Base-by-base conservation (phyloP, 345 rosid species). In the Populus deltoides region DNA sequence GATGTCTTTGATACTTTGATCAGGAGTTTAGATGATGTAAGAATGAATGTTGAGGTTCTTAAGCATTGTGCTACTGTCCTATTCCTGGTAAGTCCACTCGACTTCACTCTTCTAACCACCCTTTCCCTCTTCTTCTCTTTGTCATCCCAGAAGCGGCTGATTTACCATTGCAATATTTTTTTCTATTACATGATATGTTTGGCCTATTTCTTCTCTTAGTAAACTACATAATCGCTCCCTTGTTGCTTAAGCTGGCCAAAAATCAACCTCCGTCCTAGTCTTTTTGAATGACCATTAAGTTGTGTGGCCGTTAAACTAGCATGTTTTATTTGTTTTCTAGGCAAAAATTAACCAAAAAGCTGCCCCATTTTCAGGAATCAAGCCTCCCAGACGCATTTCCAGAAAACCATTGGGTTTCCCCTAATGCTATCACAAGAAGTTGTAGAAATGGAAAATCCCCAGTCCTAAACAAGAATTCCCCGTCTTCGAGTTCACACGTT, bases 21-120 rank as follows among this genome's bases (percentile, higher is more conserved):
- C 89, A 96, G 99, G 94, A 96, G 99, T 86, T 86, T 96, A 71
- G 99, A 90, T 66, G 99, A 96, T 88, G 97, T 93, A 63, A 80
- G 93, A 51, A 89, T 96, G 98, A 96, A 96, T 85, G 91, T 96
- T 79, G 97, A 96, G 87, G 97, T 93, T 81, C 70, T 96, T 57
- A 96, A 96, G 82, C 85, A 88, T 39, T 96, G 99, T 85, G 98
- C 98, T 11, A 89, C 98, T 3, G 99, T 93, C 78, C 84, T 96
- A 76, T 89, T 96, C 88, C 79, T 96, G 97, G 99, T 93, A 88
- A 81, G 85, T 84, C 72, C 55, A 24, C 51, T 47, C 51, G 17
- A 47, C 17, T 47, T 15, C 51, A 47, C 11, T 15, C 51, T 47
- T 47, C 51, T 47, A 47, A 47, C 51, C 6, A 41, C 12, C 49